Evolutionary conservation across 345 rosid species (phyloP).

Genomic region (Capsella bursapastoris): DNA sequence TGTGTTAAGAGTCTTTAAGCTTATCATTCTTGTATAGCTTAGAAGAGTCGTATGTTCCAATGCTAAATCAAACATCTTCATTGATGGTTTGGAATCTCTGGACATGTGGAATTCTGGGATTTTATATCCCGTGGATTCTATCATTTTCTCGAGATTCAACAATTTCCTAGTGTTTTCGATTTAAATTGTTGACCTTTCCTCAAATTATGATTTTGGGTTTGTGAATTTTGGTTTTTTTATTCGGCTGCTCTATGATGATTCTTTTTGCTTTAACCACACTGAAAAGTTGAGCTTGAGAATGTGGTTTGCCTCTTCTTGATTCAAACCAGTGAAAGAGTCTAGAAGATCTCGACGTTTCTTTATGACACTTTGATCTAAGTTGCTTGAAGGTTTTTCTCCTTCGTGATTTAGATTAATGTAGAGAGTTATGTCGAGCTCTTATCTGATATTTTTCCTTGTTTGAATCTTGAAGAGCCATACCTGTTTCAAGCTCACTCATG

Average conservation of each 20-base stretch:
- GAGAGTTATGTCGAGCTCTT: conserved; percentile 33
- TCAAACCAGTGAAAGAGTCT: not conserved
- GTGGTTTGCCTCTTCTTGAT: conserved; percentile 9
- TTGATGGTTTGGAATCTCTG: conserved; percentile 39
- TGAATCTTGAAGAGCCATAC: conserved; percentile 16
- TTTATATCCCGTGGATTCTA: conserved; percentile 24
- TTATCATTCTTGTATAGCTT: conserved; percentile 32
- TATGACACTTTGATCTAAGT: conserved; percentile 41
- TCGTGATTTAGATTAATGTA: conserved; percentile 40
- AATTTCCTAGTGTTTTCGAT: not conserved
- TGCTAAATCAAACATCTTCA: conserved; percentile 38
- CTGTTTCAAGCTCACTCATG: conserved; percentile 29
- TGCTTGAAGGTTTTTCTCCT: conserved; percentile 36
- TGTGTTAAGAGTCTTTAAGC: conserved; percentile 32
- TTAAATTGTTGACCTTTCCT: not conserved
- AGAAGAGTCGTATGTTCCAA: conserved; percentile 11
- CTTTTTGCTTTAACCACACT: conserved; percentile 48
- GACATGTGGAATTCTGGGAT: conserved; percentile 38
- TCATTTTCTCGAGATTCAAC: conserved; percentile 48
- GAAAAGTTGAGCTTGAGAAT: conserved; percentile 32
- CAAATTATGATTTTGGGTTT: not conserved
- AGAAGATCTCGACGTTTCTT: conserved; percentile 20
- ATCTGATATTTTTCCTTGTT: conserved; percentile 16
- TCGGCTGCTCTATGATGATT: conserved; percentile 44
- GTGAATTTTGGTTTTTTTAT: not conserved